Base-by-base conservation (phyloP, 768 basidiomycete genomes). In the Clitopilus hobsonii region DNA sequence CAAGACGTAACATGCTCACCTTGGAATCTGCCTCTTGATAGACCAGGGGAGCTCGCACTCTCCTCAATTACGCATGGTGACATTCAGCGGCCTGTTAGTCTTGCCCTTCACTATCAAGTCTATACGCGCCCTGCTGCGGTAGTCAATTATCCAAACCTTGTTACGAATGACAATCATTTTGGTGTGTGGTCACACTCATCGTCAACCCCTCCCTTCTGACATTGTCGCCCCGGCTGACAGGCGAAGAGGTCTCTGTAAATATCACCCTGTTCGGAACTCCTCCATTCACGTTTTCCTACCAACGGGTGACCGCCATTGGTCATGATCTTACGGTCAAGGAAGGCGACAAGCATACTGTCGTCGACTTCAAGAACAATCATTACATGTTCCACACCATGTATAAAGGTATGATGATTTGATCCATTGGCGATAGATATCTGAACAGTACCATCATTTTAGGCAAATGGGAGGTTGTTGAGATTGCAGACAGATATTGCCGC, bases 281-380 rank as follows among this genome's bases (percentile, higher is more conserved):
- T 13, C 95, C 95, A 0, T 98, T 96, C 72, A 87, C 93, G 0
- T 97, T 98, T 70, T 93, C 92, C 1, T 94, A 94, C 68, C 89
- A 91, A 65, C 82, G 91, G 38, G 78, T 89, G 1, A 89, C 90
- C 67, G 74, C 83, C 20, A 78, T 74, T 48, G 69, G 73, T 7
- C 82, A 78, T 70, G 86, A 86, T 63, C 45, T 6, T 5, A 73
- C 80, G 23, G 83, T 82, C 50, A 88, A 86, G 63, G 83, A 92
- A n/a, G 76, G 92, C 5, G 91, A 94, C 69, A 90, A 89, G 14
- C 91, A 94, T 63, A 93, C 91, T 0, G 89, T 92, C 16, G 89
- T 89, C 14, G 84, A 86, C 1, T 78, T 91, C 1, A 80, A 75
- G 61, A 80, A 72, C 26, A 77, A 82, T n/a, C 82, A 85, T 59